phyloP scores from a whole-genome alignment of 495 filamentous ascomycete species.

The Annulohypoxylon moriforme region DNA sequence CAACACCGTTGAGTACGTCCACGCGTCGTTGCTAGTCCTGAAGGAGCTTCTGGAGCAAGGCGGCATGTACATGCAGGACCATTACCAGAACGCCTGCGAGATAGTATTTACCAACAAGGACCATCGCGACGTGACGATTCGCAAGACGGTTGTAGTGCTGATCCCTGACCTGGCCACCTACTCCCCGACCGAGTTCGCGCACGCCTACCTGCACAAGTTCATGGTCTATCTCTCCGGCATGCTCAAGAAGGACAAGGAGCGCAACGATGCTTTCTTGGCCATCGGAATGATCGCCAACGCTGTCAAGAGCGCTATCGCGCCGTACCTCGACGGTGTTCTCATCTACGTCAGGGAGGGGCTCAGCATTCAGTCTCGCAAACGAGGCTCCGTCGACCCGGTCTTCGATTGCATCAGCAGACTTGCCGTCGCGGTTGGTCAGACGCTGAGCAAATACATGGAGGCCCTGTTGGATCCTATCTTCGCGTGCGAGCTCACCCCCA shows the following conservation, averaged over 20 bases:
- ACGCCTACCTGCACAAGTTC: slow-evolving; percentile 87
- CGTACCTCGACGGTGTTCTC: slow-evolving; percentile 93
- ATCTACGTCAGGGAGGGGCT: slow-evolving; percentile 92
- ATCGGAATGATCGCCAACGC: slow-evolving; percentile 97
- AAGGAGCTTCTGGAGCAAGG: slow-evolving; percentile 92
- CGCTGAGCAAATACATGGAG: slow-evolving; percentile 98
- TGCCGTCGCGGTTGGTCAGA: slow-evolving; percentile 92
- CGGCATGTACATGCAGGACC: slow-evolving; percentile 98
- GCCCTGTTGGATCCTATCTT: slow-evolving; percentile 95
- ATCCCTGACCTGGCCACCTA: slow-evolving; percentile 96
- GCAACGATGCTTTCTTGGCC: slow-evolving; percentile 91
- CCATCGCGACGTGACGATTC: slow-evolving; percentile 85
- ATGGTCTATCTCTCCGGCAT: slow-evolving; percentile 96
- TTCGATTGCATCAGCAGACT: slow-evolving; percentile 98
- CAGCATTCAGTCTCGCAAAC: slow-evolving; percentile 79
- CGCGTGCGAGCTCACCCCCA: slow-evolving; percentile 90
- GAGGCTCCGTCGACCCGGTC: slow-evolving; percentile 85
- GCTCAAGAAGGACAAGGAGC: slow-evolving; percentile 94
- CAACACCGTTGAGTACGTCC: slow-evolving; percentile 82
- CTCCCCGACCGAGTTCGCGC: slow-evolving; percentile 84
- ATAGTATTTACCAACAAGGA: slow-evolving; percentile 91
- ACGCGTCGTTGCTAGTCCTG: slow-evolving; percentile 90
- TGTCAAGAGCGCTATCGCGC: slow-evolving; percentile 90
- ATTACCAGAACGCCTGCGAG: slow-evolving; percentile 88
- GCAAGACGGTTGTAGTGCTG: slow-evolving; percentile 85